These are phyloP conservation scores for Cinnamomum chago DNA, from an alignment of 164 flowering plant species.

Conservation along the genomic window DNA sequence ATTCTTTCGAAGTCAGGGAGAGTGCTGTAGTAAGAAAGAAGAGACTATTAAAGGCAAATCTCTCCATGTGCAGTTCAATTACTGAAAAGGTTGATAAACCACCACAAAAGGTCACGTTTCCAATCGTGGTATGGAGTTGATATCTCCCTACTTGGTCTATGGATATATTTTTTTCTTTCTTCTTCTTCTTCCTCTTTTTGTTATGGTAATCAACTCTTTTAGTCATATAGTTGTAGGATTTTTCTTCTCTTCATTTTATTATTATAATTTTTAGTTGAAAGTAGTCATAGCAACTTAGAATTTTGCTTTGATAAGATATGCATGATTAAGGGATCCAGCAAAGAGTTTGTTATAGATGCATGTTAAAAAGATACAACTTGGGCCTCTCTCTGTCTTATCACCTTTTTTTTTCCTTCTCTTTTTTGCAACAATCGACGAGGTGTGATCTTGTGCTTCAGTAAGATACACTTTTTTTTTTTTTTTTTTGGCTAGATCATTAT, in stretches of 20 bases:
- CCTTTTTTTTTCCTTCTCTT: too few relatives aligned
- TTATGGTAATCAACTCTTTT: too few relatives aligned
- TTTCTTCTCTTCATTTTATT: not conserved
- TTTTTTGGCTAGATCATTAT: too few relatives aligned
- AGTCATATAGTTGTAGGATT: not conserved
- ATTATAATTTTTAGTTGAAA: not conserved
- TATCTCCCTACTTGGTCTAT: not conserved
- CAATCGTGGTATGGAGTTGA: constrained; percentile 1
- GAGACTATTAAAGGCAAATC: not conserved
- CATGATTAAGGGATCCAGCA: not conserved
- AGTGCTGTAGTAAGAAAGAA: not conserved
- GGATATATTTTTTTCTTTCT: not conserved
- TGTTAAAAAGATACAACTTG: too few relatives aligned
- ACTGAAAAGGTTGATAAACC: not conserved
- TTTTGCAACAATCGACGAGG: too few relatives aligned
- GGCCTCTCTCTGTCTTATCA: too few relatives aligned
- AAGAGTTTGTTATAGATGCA: too few relatives aligned
- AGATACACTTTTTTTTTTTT: too few relatives aligned
- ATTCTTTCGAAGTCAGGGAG: not conserved
- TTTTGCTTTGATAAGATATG: not conserved
- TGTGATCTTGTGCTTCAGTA: too few relatives aligned
- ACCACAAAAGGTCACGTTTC: not conserved
- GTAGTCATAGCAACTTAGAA: not conserved
- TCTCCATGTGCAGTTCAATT: constrained; percentile 5
- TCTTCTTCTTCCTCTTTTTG: not conserved